Percentiles rank a stretch among this genome's conserved stretches.
Evolutionary conservation across 202 grass and related monocot genomes (phyloP).

Genomic region (Setaria italica): DNA sequence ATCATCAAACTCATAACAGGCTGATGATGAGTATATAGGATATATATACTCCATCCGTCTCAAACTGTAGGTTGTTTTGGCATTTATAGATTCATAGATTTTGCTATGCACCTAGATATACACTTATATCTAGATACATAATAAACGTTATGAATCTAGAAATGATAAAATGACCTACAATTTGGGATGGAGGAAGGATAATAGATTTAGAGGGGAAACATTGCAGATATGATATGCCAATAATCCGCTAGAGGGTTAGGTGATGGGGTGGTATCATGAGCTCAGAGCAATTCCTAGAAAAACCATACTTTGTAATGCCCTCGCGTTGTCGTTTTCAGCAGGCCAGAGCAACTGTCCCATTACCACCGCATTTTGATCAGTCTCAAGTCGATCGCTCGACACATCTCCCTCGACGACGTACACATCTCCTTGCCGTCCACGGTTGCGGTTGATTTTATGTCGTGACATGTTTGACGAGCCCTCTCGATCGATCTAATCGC

Average conservation of each 20-base stretch:
- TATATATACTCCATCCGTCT: too few species aligned
- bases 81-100: too few species aligned
- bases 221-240: too few species aligned
- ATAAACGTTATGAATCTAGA: too few species aligned
- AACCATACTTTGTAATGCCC: slow-evolving; percentile 29
- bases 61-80: too few species aligned
- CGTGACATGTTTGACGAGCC: not conserved
- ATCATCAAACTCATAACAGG: slow-evolving; percentile 10
- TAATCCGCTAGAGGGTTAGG: slow-evolving; percentile 54
- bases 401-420: not conserved
- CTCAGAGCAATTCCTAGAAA: slow-evolving; percentile 23
- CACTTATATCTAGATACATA: too few species aligned
- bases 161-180: too few species aligned
- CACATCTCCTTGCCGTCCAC: slow-evolving; percentile 29
- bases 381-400: not conserved
- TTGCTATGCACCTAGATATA: too few species aligned
- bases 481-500: not conserved
- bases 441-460: slow-evolving; percentile 19
- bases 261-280: slow-evolving; percentile 68
- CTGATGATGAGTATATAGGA: not conserved
- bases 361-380: not conserved
- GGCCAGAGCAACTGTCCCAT: slow-evolving; percentile 21
- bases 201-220: not conserved
- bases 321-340: slow-evolving; percentile 31
- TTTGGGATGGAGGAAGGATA: not conserved